These are phyloP conservation scores for Entomortierella beljakovae DNA, from an alignment of 192 early-diverging fungal genomes.

Conservation along the genomic window DNA sequence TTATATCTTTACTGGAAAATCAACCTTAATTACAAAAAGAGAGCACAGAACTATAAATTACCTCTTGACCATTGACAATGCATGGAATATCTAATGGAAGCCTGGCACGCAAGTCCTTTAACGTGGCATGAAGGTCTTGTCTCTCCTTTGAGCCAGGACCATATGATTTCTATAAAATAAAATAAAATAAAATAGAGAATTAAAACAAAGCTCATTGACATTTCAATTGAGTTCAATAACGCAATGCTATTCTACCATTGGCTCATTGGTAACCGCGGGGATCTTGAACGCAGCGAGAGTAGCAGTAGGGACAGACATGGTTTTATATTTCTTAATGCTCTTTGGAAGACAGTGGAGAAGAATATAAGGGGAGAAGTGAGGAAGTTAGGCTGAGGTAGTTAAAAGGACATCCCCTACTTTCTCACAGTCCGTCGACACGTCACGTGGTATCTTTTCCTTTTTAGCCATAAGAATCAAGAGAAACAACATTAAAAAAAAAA, in stretches of 20 bases:
- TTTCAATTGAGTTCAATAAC: not conserved
- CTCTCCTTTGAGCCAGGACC: constrained; percentile 82
- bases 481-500: too few relatives aligned
- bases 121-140: constrained; percentile 74
- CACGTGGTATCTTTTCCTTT: too few relatives aligned
- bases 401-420: too few relatives aligned
- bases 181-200: not conserved
- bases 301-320: constrained; percentile 62
- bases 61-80: constrained; percentile 89
- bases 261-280: constrained; percentile 89
- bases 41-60: constrained; percentile 25
- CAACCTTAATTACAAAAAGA: not conserved
- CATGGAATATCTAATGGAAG: constrained; percentile 82
- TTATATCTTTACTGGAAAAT: not conserved
- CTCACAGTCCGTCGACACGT: too few relatives aligned
- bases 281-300: constrained; percentile 84
- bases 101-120: constrained; percentile 77
- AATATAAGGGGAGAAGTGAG: too few relatives aligned
- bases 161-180: constrained; percentile 68
- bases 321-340: not conserved
- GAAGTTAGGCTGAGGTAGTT: too few relatives aligned
- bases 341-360: too few relatives aligned
- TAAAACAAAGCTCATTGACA: constrained; percentile 16
- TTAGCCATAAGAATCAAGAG: too few relatives aligned
- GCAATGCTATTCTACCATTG: constrained; percentile 64